These are phyloP conservation scores for Scutellospora calospora DNA, from an alignment of 371 early-diverging fungal genomes.

Conservation along the genomic window DNA sequence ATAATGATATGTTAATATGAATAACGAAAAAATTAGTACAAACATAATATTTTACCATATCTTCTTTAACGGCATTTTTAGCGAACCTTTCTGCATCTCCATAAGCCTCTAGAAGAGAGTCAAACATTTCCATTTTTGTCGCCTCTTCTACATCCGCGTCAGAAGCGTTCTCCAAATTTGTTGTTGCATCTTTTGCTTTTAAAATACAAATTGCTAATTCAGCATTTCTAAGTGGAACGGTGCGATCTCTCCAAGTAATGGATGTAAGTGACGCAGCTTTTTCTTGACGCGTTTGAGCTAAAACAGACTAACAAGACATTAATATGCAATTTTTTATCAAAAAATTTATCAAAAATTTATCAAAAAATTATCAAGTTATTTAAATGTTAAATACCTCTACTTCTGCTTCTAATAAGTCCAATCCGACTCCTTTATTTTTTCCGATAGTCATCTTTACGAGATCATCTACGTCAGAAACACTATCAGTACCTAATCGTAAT, in stretches of 20 bases:
- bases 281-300: slow-evolving; percentile 52
- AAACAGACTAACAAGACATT: slow-evolving; percentile 42
- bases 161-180: slow-evolving; percentile 22
- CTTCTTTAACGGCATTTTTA: slow-evolving; percentile 69
- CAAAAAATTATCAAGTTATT: neutral
- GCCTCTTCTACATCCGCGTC: slow-evolving; percentile 42
- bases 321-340: neutral
- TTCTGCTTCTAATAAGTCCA: slow-evolving; percentile 57
- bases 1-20: neutral
- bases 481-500: slow-evolving; percentile 61
- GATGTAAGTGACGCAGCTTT: slow-evolving; percentile 54
- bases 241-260: slow-evolving; percentile 59
- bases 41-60: slow-evolving; percentile 53
- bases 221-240: slow-evolving; percentile 57
- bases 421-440: slow-evolving; percentile 53
- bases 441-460: slow-evolving; percentile 58
- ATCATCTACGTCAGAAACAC: slow-evolving; percentile 57
- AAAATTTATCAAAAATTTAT: neutral
- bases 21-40: neutral
- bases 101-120: slow-evolving; percentile 61
- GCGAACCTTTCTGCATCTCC: slow-evolving; percentile 69
- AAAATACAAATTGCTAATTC: slow-evolving; percentile 15
- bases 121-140: slow-evolving; percentile 57
- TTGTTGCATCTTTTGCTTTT: slow-evolving; percentile 33
- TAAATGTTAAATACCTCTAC: slow-evolving; percentile 45